These are phyloP conservation scores for Fusarium sp. DNA, from an alignment of 2,329 filamentous ascomycete species.

Conservation along the genomic window DNA sequence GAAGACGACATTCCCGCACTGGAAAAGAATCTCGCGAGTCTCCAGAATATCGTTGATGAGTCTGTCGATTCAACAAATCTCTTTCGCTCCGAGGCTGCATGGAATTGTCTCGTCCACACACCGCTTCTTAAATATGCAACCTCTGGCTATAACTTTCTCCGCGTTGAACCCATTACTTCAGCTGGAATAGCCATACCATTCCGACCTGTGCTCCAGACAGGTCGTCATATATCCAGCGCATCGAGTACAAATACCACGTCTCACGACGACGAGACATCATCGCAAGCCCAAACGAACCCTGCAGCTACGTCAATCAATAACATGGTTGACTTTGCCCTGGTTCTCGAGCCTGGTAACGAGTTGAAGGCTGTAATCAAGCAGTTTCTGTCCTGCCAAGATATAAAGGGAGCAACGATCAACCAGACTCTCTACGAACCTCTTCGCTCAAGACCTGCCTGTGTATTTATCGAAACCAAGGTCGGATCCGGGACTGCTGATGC, in stretches of 20 bases:
- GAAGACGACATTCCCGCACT: background rate
- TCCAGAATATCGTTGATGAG: conserved; percentile 7
- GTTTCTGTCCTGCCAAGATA: no score
- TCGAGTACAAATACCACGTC: background rate
- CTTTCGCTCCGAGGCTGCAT: conserved; percentile 10
- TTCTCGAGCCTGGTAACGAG: no score
- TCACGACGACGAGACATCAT: background rate
- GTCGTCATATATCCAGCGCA: background rate
- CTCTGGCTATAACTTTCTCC: background rate
- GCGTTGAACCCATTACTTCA: conserved; percentile 9
- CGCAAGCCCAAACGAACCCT: background rate
- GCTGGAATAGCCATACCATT: background rate
- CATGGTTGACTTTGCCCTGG: no score
- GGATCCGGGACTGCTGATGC: no score
- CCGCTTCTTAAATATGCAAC: conserved; percentile 1
- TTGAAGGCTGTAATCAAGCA: no score
- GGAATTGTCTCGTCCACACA: conserved; percentile 10
- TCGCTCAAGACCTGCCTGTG: no score
- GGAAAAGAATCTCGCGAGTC: background rate
- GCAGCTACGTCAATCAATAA: no score
- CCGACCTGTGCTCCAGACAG: background rate
- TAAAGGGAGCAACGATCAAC: no score
- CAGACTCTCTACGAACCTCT: no score
- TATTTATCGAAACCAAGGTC: no score
- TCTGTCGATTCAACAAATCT: conserved; percentile 8